Base-by-base conservation (phyloP, 225 moss, liverwort and hornwort species). In the Ulota crispa region DNA sequence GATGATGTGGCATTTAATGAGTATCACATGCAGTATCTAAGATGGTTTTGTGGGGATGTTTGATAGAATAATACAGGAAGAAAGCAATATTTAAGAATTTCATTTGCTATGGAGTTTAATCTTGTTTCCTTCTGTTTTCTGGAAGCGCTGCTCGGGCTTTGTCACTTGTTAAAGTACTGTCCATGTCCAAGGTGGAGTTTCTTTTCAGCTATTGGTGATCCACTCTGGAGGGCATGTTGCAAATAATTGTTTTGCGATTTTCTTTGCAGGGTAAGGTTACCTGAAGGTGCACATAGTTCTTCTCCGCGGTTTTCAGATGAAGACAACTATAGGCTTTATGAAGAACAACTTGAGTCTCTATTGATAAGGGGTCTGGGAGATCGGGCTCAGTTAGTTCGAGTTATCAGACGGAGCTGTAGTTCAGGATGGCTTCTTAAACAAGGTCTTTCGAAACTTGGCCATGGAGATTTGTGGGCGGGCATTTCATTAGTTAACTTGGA, bases 351-450 rank as follows among this genome's bases (percentile, higher is more conserved):
- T 14, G 96, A 99, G 77, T 82, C 86, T 47, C 77, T 93, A 30
- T 66, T 99, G 52, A 69, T 61, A 50, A 89, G 30, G 72, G 94
- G 91, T 4, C 83, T 99, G 30, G 82, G 92, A 78, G 93, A 96
- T 70, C 88, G 99, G 88, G 93, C 93, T 18, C 86, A 83, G 34
- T 59, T 87, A 68, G 85, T 97, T 57, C 89, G 94, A 62, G 94
- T 94, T 39, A 72, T 89, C 42, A 87, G 87, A 75, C 90, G 94
- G 42, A 90, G 80, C 65, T 88, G 90, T 47, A 84, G 90, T 13
- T 75, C 84, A 66, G 90, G 65, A 43, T 96, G 92, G 94, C 78
- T 32, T 19, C 88, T 87, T 12, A 82, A 88, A 72, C 41, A 86
- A 34, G 96, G 99, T 68, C 32, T 96, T 37, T 41, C 31, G 59